Base-by-base conservation (phyloP, 768 basidiomycete species). In the Naematelia encephala region DNA sequence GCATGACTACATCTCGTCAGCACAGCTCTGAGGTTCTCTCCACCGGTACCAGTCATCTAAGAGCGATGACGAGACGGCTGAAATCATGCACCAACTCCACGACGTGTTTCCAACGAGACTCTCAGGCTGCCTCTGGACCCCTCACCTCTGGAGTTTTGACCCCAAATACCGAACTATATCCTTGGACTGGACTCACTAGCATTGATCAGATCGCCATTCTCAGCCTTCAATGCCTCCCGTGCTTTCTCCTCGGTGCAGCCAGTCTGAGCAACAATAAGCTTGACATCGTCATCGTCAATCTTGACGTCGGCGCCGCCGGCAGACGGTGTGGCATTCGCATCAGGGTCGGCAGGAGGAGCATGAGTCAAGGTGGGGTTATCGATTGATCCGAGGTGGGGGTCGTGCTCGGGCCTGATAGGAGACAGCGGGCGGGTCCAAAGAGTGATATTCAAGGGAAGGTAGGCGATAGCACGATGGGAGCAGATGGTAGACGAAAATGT, bases 191-290 rank as follows among this genome's bases (percentile, higher is more conserved):
- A 89, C 91, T 78, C 76, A 94, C 91, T 94, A 61, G 92, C 93
- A 79, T 92, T 93, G 82, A 96, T 93, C 77, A 98, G 77, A 80
- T 98, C 93, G 39, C 92, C 92, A 52, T 88, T 87, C 67, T 86
- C 90, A 69, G 91, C 90, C 81, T 90, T 92, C 77, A 98, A 80
- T 63, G 85, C 92, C 58, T 86, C 84, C 44, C 91, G 88, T 39
- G 94, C 96, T 78, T 93, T 96, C 43, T 89, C 90, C 63, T 91
- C 86, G 50, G 90, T 85, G 79, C 91, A 94, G 73, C 83, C 86
- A 64, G 91, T 90, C 81, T 91, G 84, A 29, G 82, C 81, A 82
- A 97, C 91, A 54, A 99, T 90, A 56, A 96, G 84, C 61, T 94
- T 92, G 65, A 96, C 90, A 76, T 99, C 96, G 78, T 91, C 91